Percentiles rank a stretch among this genome's conserved stretches.
Evolutionary conservation across 139 green algal species (phyloP).

Genomic region (Tetratostichococcus sp.): DNA sequence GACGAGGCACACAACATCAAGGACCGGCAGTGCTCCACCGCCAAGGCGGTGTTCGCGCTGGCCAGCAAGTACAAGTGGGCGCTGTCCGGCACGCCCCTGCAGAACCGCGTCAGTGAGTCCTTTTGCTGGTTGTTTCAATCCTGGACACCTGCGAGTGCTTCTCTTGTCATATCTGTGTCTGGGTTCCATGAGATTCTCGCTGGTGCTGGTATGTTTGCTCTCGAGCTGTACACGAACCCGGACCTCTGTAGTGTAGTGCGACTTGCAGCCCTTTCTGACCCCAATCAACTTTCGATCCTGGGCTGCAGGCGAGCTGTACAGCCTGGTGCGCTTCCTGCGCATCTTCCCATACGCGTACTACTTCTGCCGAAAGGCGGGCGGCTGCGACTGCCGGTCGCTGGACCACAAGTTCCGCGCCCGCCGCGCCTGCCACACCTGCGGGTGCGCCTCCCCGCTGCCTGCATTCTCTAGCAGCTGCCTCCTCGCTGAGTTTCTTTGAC

Average conservation of each 20-base stretch:
- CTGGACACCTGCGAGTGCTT: not conserved
- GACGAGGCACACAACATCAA: constrained; percentile 93
- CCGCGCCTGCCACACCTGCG: constrained; percentile 57
- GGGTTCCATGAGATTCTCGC: no score
- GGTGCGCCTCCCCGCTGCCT: constrained; percentile 14
- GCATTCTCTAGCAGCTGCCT: no score
- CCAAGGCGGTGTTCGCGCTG: constrained; percentile 84
- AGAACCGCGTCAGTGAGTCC: constrained; percentile 11
- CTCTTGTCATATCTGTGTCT: no score
- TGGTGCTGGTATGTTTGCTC: no score
- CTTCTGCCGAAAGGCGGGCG: constrained; percentile 69
- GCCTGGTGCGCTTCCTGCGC: constrained; percentile 80
- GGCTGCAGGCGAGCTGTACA: constrained; percentile 91
- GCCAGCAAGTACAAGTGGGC: constrained; percentile 66
- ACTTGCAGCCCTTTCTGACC: no score
- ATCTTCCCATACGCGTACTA: constrained; percentile 89
- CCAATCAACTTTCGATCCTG: no score
- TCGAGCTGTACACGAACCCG: no score
- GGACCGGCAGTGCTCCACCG: constrained; percentile 71
- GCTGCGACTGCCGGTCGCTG: constrained; percentile 63
- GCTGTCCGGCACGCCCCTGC: constrained; percentile 63
- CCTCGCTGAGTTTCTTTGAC: no score
- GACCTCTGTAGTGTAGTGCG: no score
- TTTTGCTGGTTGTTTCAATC: no score
- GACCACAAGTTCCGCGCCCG: constrained; percentile 64